Percentiles rank a stretch among this genome's conserved stretches.
These are phyloP conservation scores for Alternaria triticina DNA, from an alignment of 2,329 filamentous ascomycete genomes.

Conservation along the genomic window DNA sequence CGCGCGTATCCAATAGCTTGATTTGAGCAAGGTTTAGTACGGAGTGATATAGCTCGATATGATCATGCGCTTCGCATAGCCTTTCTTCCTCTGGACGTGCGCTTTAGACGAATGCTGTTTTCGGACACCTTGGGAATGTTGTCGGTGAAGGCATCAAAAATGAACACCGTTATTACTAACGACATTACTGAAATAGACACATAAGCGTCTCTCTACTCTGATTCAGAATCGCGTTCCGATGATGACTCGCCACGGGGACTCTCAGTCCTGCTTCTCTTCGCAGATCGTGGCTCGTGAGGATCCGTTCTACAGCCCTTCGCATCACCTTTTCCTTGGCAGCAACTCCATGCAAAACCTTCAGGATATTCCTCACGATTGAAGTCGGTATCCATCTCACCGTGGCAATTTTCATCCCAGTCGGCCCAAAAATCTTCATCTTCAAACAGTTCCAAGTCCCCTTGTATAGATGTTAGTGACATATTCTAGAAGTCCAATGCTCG, in stretches of 20 bases:
- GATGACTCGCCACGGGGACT: neutral
- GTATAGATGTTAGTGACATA: neutral
- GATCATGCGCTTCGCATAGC: neutral
- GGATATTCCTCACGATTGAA: neutral
- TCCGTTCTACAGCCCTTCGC: neutral
- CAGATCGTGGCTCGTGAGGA: neutral
- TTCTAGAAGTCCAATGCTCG: too few relatives aligned
- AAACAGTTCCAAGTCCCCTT: neutral
- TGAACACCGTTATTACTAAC: neutral
- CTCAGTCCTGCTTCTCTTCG: neutral
- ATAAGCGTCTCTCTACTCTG: neutral
- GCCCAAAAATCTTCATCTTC: neutral
- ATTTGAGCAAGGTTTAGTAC: neutral
- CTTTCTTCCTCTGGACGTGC: neutral
- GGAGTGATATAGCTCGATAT: neutral
- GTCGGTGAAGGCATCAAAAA: neutral
- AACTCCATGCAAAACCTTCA: neutral
- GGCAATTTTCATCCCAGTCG: neutral
- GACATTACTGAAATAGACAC: neutral
- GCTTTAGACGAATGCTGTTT: neutral
- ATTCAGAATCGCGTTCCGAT: neutral
- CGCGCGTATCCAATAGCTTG: neutral
- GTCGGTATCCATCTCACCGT: neutral
- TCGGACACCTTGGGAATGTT: neutral
- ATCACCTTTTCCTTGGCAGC: neutral